Percentiles rank a stretch among this genome's conserved stretches.
These are phyloP conservation scores for Auricularia auricula-judae DNA, from an alignment of 768 basidiomycete genomes.

Conservation along the genomic window DNA sequence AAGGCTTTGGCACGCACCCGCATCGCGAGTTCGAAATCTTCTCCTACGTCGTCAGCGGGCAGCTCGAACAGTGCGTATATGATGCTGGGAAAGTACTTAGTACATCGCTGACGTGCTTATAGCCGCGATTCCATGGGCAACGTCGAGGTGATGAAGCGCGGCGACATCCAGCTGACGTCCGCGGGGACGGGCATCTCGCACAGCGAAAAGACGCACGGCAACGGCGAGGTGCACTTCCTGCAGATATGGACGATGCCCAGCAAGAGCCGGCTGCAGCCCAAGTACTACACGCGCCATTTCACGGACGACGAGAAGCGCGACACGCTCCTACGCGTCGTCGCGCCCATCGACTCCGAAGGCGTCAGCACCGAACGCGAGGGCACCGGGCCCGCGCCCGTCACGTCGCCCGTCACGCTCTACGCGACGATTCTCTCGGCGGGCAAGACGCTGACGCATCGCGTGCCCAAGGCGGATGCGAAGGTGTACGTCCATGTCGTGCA, in stretches of 20 bases:
- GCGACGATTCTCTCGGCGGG: conserved; percentile 61
- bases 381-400: conserved; percentile 72
- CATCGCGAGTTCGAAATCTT: conserved; percentile 89
- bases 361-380: conserved; percentile 56
- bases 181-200: conserved; percentile 89
- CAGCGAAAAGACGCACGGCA: conserved; percentile 50
- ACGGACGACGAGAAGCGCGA: conserved; percentile 72
- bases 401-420: conserved; percentile 55
- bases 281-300: conserved; percentile 82
- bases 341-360: conserved; percentile 47
- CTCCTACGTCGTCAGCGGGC: conserved; percentile 70
- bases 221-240: conserved; percentile 40
- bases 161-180: conserved; percentile 84
- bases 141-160: conserved; percentile 77
- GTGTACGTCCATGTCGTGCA: conserved; percentile 83
- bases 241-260: conserved; percentile 61
- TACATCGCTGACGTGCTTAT: not conserved
- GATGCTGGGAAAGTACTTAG: too few relatives aligned
- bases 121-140: conserved; percentile 92
- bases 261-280: conserved; percentile 42
- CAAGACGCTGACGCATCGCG: conserved; percentile 38
- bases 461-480: conserved; percentile 32
- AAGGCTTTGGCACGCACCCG: conserved; percentile 78
- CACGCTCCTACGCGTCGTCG: conserved; percentile 63
- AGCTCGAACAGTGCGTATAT: conserved; percentile 63